These are phyloP conservation scores for Amylostereum areolatum DNA, from an alignment of 1,284 basidiomycete genomes.

Conservation along the genomic window DNA sequence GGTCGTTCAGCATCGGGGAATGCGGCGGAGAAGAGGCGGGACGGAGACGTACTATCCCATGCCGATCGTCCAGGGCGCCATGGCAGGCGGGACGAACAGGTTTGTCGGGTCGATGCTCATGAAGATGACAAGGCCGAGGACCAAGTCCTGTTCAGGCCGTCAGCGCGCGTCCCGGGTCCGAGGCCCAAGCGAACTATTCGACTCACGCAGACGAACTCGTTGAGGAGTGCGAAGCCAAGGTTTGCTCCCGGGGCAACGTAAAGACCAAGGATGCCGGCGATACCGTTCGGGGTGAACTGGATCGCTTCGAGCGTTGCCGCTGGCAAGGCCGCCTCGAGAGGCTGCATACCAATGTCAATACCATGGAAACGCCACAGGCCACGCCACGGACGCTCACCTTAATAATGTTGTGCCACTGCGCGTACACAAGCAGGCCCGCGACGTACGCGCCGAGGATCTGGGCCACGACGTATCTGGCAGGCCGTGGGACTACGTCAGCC, in stretches of 20 bases:
- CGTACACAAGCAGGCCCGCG: slow-evolving; percentile 48
- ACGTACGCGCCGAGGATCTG: slow-evolving; percentile 55
- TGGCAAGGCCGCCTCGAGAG: slow-evolving; percentile 35
- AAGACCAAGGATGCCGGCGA: slow-evolving; percentile 54
- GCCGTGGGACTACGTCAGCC: neutral
- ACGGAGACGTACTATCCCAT: slow-evolving; percentile 49
- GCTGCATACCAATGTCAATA: slow-evolving; percentile 14
- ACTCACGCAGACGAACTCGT: slow-evolving; percentile 55
- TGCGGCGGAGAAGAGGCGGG: too few species aligned
- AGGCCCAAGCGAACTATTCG: neutral
- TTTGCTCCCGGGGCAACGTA: slow-evolving; percentile 39
- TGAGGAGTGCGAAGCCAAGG: slow-evolving; percentile 49
- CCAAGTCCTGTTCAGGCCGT: slow-evolving; percentile 43
- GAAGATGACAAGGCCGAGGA: slow-evolving; percentile 50
- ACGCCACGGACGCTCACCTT: slow-evolving; percentile 19
- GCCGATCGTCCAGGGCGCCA: slow-evolving; percentile 43
- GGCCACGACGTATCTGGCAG: slow-evolving; percentile 48
- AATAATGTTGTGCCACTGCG: slow-evolving; percentile 51
- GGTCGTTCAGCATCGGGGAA: too few species aligned
- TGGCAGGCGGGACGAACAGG: slow-evolving; percentile 41
- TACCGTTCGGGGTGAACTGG: slow-evolving; percentile 48
- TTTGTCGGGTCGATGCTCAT: slow-evolving; percentile 54
- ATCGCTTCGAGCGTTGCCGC: slow-evolving; percentile 30
- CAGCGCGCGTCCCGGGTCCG: slow-evolving; percentile 5
- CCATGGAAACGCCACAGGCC: too few species aligned